A percentile compares a stretch with the other conserved stretches of the same genome.
These are phyloP conservation scores for Wickerhamomyces sp. DNA, from an alignment of 1,139 yeast genomes.

Conservation along the genomic window DNA sequence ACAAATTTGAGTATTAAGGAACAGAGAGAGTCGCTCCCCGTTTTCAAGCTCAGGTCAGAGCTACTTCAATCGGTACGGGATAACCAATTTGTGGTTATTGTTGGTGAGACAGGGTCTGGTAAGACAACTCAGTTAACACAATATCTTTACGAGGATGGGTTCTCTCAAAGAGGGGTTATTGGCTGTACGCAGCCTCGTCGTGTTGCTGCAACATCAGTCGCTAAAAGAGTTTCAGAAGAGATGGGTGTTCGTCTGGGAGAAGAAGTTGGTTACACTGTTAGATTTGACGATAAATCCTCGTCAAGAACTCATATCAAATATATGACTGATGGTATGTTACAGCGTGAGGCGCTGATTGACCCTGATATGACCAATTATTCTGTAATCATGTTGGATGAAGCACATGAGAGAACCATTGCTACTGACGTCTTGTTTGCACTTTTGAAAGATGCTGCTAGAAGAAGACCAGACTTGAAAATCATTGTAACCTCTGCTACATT, in stretches of 20 bases:
- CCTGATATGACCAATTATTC: slow-evolving; percentile 70
- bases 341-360: slow-evolving; percentile 76
- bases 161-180: slow-evolving; percentile 48
- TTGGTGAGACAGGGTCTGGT: slow-evolving; percentile 98
- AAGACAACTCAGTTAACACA: slow-evolving; percentile 95
- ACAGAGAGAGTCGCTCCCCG: slow-evolving; percentile 72
- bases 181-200: slow-evolving; percentile 76
- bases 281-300: slow-evolving; percentile 60
- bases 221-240: slow-evolving; percentile 64
- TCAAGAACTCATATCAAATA: slow-evolving; percentile 59
- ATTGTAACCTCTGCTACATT: slow-evolving; percentile 92
- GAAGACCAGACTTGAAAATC: slow-evolving; percentile 71
- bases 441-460: slow-evolving; percentile 62
- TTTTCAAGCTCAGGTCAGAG: slow-evolving; percentile 55
- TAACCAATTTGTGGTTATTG: slow-evolving; percentile 78
- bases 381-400: slow-evolving; percentile 89
- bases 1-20: slow-evolving; percentile 47
- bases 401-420: slow-evolving; percentile 92
- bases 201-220: slow-evolving; percentile 70
- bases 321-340: slow-evolving; percentile 92
- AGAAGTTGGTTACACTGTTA: slow-evolving; percentile 63
- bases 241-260: slow-evolving; percentile 54
- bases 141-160: slow-evolving; percentile 78
- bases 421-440: slow-evolving; percentile 90
- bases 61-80: slow-evolving; percentile 53